These are phyloP conservation scores for Syzygium jambos DNA, from an alignment of 345 rosid genomes.

Conservation along the genomic window DNA sequence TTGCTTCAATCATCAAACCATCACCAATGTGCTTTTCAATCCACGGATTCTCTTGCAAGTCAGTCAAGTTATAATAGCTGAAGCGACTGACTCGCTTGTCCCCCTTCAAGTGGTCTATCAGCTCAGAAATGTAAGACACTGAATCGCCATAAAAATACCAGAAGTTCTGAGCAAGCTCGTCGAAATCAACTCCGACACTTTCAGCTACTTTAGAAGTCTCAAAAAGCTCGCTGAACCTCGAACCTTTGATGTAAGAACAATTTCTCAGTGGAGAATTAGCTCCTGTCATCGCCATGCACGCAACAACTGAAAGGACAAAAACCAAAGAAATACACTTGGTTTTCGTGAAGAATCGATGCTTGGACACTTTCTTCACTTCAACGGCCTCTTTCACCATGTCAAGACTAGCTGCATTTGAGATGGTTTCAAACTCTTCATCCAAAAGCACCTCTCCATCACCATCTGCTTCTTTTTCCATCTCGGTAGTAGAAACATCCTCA, in stretches of 20 bases:
- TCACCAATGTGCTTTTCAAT: constrained; percentile 3
- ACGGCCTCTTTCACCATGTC: constrained; percentile 5
- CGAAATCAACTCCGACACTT: constrained; percentile 22
- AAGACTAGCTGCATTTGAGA: background rate
- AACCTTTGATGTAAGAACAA: constrained; percentile 14
- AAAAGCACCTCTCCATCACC: constrained; percentile 6
- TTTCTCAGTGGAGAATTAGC: constrained; percentile 19
- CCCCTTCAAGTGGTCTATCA: constrained; percentile 13
- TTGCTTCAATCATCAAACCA: background rate
- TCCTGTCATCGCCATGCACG: constrained; percentile 13
- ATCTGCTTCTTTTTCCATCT: constrained; percentile 10
- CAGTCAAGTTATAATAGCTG: constrained; percentile 49
- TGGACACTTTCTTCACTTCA: constrained; percentile 16
- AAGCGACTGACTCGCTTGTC: constrained; percentile 13
- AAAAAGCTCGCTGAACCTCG: constrained; percentile 18
- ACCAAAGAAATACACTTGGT: constrained; percentile 32
- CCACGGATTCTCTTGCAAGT: constrained; percentile 18
- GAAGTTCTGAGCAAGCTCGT: constrained; percentile 19
- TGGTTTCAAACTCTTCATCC: background rate
- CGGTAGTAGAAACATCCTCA: constrained; percentile 20
- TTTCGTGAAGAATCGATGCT: constrained; percentile 21
- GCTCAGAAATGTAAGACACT: constrained; percentile 18
- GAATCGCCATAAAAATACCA: constrained; percentile 23
- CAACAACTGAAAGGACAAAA: constrained; percentile 23
- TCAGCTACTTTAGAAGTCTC: constrained; percentile 31